A percentile compares a stretch with the other conserved stretches of the same genome.
These are phyloP conservation scores for Lactarius quietus DNA, from an alignment of 768 basidiomycete species.

Conservation along the genomic window DNA sequence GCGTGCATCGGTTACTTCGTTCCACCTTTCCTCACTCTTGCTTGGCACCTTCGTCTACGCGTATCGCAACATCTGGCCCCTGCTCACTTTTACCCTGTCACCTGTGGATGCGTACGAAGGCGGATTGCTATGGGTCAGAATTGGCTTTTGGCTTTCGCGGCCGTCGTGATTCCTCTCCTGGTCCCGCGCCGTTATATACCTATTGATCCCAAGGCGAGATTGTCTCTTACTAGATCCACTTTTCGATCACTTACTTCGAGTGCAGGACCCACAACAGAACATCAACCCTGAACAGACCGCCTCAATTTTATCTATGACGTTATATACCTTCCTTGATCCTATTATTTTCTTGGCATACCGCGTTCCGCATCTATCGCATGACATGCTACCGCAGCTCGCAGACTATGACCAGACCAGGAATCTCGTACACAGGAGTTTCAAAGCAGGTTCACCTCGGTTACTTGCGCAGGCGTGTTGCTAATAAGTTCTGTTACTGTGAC, in stretches of 20 bases:
- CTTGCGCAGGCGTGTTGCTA: neutral
- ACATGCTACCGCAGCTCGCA: conserved; percentile 42
- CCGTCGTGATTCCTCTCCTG: conserved; percentile 49
- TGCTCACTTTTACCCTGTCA: conserved; percentile 47
- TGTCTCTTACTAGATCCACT: neutral
- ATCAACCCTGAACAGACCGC: conserved; percentile 35
- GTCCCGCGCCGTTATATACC: conserved; percentile 57
- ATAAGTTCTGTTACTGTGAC: neutral
- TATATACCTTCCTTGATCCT: conserved; percentile 53
- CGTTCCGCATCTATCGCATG: conserved; percentile 41
- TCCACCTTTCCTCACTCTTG: conserved; percentile 48
- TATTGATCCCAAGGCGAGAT: conserved; percentile 47
- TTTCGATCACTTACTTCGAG: neutral
- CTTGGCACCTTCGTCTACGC: conserved; percentile 44
- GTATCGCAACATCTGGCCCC: conserved; percentile 57
- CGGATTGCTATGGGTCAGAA: conserved; percentile 50
- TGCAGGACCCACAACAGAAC: conserved; percentile 29
- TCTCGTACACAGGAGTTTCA: conserved; percentile 35
- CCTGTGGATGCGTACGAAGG: conserved; percentile 51
- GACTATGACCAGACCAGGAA: conserved; percentile 43
- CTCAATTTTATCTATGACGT: conserved; percentile 33
- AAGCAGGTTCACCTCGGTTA: conserved; percentile 27
- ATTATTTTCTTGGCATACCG: conserved; percentile 43
- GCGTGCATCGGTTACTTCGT: conserved; percentile 29
- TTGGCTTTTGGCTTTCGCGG: conserved; percentile 45